Conservation (phyloP, 768 basidiomycete species). For the Lactifluus volemus region DNA sequence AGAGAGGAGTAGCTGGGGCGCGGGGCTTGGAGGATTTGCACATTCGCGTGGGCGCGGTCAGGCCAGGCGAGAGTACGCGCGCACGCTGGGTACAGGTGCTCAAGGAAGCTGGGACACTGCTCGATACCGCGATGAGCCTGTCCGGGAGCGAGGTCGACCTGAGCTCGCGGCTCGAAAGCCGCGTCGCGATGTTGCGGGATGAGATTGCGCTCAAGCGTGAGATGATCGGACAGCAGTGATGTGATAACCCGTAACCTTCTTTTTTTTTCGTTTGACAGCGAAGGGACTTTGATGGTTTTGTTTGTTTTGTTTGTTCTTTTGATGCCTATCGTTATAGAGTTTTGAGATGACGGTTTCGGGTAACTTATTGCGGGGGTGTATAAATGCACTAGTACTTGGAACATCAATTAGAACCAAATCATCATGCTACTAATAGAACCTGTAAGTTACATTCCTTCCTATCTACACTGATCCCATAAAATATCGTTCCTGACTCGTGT, state of each 20-base stretch:
- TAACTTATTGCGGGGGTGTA: not conserved
- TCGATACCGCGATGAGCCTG: slow-evolving; percentile 42
- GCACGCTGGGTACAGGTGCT: slow-evolving; percentile 40
- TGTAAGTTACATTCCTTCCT: no score
- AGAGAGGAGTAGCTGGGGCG: not conserved
- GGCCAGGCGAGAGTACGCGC: not conserved
- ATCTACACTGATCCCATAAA: no score
- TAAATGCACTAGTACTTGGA: no score
- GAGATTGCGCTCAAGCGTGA: slow-evolving; percentile 59
- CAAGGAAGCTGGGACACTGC: slow-evolving; percentile 37
- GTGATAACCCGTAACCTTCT: not conserved
- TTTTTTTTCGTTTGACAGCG: not conserved
- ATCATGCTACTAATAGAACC: no score
- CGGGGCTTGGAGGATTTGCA: not conserved
- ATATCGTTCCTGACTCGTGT: no score
- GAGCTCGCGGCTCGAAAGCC: slow-evolving; percentile 57
- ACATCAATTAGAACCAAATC: no score
- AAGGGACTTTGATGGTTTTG: not conserved
- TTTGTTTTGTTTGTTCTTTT: no score
- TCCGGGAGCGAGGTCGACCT: slow-evolving; percentile 52
- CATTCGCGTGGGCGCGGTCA: slow-evolving; percentile 12
- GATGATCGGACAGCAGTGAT: slow-evolving; percentile 27
- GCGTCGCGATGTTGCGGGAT: slow-evolving; percentile 59
- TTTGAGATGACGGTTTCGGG: not conserved
- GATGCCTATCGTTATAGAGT: not conserved